Base-by-base conservation (phyloP, 1,139 yeast species). In the Zygosaccharomyces pseudobailii region DNA sequence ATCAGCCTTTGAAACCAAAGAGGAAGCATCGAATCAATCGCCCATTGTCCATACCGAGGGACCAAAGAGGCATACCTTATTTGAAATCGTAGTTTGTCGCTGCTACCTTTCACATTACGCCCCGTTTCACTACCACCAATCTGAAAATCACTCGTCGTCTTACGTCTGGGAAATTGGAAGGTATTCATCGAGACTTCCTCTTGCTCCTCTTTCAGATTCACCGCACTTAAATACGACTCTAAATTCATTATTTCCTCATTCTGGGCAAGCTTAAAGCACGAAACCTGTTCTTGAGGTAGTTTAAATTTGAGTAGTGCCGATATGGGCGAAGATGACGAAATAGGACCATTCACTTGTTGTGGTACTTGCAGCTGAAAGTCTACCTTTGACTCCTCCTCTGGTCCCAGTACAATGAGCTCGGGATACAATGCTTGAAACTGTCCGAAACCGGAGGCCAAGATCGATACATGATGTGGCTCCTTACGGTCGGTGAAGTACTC, bases 181-280 rank as follows among this genome's bases (percentile, higher is more conserved):
- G 52, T 46, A n/a, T 45, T 38, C 43, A 59, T 48, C 9, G 50
- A 40, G 22, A 42, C 40, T 13, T 40, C 54, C 34, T 51, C 45
- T 50, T 48, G 40, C 32, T 56, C 58, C 55, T 59, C 61, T 44
- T 62, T 62, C 3, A 58, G 46, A 28, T 63, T 56, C 3, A 61
- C 66, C 3, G 66, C 67, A 48, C 59, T 56, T 34, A 61, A 47
- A 43, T 66, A 65, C 23, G 62, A 52, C 34, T 67, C 68, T 36
- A 66, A 49, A 46, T 65, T 65, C 55, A 57, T 59, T n/a, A 63
- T 54, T 52, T 74, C 76, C 53, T 74, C 78, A 46, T 73, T 72
- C 49, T 74, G 76, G 37, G 75, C 61, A 36, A 73, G 65, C 52
- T 71, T 72, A 60, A 74, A 74, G 10, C 62, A 52, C 5, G 57